Conservation (phyloP, 169 alveolate species). For the Cyclospora cayetanensis region DNA sequence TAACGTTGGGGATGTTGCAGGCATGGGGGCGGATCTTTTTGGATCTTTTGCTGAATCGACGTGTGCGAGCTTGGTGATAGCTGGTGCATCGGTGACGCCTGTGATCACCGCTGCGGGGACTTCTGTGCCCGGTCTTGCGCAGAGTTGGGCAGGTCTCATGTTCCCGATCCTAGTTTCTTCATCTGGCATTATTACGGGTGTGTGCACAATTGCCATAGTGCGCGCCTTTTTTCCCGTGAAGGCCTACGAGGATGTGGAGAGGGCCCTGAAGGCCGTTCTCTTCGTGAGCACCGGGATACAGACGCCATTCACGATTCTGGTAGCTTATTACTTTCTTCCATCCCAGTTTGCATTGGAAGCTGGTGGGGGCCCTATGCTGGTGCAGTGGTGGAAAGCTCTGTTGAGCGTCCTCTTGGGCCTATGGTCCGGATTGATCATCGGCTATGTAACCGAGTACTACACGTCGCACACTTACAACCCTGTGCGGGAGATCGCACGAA, state of each 20-base stretch:
- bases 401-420: slow-evolving; percentile 84
- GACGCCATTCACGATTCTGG: slow-evolving; percentile 84
- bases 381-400: slow-evolving; percentile 78
- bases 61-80: slow-evolving; percentile 92
- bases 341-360: slow-evolving; percentile 61
- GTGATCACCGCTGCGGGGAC: background rate
- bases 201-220: slow-evolving; percentile 83
- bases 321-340: slow-evolving; percentile 77
- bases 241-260: slow-evolving; percentile 79
- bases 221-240: slow-evolving; percentile 77
- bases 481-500: slow-evolving; percentile 86
- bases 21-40: slow-evolving; percentile 95
- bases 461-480: slow-evolving; percentile 89
- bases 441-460: slow-evolving; percentile 87
- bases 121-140: background rate
- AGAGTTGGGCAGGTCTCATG: slow-evolving; percentile 67
- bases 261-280: slow-evolving; percentile 85
- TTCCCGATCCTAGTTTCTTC: slow-evolving; percentile 83
- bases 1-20: slow-evolving; percentile 95
- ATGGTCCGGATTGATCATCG: slow-evolving; percentile 86
- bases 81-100: slow-evolving; percentile 81
- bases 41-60: slow-evolving; percentile 94
- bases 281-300: slow-evolving; percentile 86
- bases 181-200: slow-evolving; percentile 85
- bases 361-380: slow-evolving; percentile 78